Conservation (phyloP, 352 stramenopile genomes). For the Phytophthora pseudosyringae region DNA sequence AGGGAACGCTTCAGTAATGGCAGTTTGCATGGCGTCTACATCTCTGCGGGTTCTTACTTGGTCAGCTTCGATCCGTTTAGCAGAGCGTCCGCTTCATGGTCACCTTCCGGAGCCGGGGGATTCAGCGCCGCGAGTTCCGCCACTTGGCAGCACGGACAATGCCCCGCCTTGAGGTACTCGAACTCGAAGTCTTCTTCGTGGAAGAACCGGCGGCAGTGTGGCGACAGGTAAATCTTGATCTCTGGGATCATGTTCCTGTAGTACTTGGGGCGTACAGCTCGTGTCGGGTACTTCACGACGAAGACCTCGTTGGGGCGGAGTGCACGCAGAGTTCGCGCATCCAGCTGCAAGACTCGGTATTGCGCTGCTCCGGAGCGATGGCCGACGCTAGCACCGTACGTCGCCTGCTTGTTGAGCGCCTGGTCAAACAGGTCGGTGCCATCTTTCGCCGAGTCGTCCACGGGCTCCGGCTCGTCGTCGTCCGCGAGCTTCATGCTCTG, state of each 20-base stretch:
- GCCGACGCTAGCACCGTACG: slow-evolving; percentile 48
- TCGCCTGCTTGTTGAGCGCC: slow-evolving; percentile 87
- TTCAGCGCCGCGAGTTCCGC: slow-evolving; percentile 52
- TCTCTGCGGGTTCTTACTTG: slow-evolving; percentile 27
- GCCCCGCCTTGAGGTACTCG: slow-evolving; percentile 86
- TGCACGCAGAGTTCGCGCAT: slow-evolving; percentile 70
- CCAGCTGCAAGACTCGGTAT: slow-evolving; percentile 83
- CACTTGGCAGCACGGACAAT: slow-evolving; percentile 91
- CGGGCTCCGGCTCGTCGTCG: slow-evolving; percentile 51
- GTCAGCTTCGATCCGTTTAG: slow-evolving; percentile 29
- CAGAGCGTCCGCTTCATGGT: slow-evolving; percentile 12
- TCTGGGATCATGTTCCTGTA: slow-evolving; percentile 94
- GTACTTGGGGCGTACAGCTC: slow-evolving; percentile 75
- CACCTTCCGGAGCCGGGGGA: slow-evolving; percentile 22
- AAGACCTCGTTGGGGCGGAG: slow-evolving; percentile 88
- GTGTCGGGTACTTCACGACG: slow-evolving; percentile 84
- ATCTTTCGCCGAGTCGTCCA: slow-evolving; percentile 39
- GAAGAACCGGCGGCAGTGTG: slow-evolving; percentile 93
- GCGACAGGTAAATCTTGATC: slow-evolving; percentile 92
- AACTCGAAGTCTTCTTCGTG: slow-evolving; percentile 97
- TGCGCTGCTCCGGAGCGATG: slow-evolving; percentile 54
- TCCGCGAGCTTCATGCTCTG: slow-evolving; percentile 81
- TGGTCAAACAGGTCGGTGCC: slow-evolving; percentile 78
- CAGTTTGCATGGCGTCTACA: slow-evolving; percentile 19
- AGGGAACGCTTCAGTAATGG: slow-evolving; percentile 28